Evolutionary conservation across 2,329 filamentous ascomycete species (phyloP).

Genomic region (Sporothrix curviconia): DNA sequence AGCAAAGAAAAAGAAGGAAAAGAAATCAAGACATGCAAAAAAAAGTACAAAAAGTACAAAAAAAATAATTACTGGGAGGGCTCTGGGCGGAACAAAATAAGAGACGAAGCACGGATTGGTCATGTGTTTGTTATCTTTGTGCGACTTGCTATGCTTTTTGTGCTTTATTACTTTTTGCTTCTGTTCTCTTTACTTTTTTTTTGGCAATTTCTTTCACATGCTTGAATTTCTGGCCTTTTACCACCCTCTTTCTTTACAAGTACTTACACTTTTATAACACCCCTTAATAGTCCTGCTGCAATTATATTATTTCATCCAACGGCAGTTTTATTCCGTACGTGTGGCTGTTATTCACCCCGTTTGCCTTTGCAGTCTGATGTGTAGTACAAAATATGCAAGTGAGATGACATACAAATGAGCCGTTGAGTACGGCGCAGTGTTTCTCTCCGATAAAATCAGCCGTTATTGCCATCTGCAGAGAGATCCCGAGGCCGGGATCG

Average conservation of each 20-base stretch:
- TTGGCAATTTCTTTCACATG: background rate
- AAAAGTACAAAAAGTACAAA: background rate
- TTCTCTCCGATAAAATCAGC: background rate
- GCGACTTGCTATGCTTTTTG: too few species aligned
- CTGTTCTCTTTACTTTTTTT: slow-evolving; percentile 10
- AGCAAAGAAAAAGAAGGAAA: background rate
- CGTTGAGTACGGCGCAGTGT: too few species aligned
- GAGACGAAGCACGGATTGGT: background rate
- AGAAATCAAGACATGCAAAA: background rate
- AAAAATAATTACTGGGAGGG: background rate
- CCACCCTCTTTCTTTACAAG: background rate
- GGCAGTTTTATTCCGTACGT: too few species aligned
- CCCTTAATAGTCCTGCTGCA: slow-evolving; percentile 12
- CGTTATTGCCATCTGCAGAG: background rate
- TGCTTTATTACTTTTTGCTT: slow-evolving; percentile 1
- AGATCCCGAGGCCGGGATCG: background rate
- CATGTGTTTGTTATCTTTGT: background rate
- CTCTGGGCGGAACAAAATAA: background rate
- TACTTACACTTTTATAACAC: background rate
- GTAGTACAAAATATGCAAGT: background rate
- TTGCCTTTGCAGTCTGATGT: background rate
- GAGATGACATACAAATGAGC: too few species aligned
- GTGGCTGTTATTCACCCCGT: background rate
- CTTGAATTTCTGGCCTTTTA: slow-evolving; percentile 2
- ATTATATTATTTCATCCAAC: background rate